Evolutionary conservation across 176 grass and related monocot species (phyloP), one percentile per base, ranked within the genome.

Genomic region (Oryza glaberrima): DNA sequence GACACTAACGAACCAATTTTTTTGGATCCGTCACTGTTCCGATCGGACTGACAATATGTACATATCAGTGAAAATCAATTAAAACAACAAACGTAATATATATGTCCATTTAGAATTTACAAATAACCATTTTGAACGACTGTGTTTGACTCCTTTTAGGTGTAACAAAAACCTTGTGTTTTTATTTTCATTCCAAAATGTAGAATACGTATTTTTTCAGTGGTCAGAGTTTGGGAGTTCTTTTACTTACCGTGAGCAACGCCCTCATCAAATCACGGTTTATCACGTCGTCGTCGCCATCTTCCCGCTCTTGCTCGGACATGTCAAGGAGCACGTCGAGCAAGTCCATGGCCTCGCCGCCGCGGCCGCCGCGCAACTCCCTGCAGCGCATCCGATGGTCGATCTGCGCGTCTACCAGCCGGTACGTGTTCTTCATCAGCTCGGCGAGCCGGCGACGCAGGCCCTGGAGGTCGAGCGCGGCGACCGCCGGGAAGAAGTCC

Each of bases 401-500:
- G 3, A 93, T 85, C 44, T 79, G 84, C 19, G 46, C 16, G 36
- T 90, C 84, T 19, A 90, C 76, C 10, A 82, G 1, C 0, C 67
- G 34, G 68, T 79, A 47, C 4, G 87, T 25, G 44, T 71, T 45
- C 65, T 15, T 14, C 34, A 85, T 19, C 23, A 82, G 22, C 5
- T 5, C 8, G 13, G 41, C 19, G 10, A 51, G 10, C 30, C 49
- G 67, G 23, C 60, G 45, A 19, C 51, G 51, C 1, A 54, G 13
- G 1, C 91, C 88, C 52, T 78, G 84, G 2, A 84, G 65, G 60
- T 93, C 91, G 5, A 77, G 7, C 13, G 19, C 65, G 4, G 77
- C 25, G 23, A 93, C 8, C 8, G 76, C 22, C 3, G 87, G 91
- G 56, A 90, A 82, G 66, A 81, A 93, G 83, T 93, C 87, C 2